Evolutionary conservation across 2,329 filamentous ascomycete species (phyloP), one percentile per base, ranked within the genome.

Genomic region (Aspergillus aculeatus): DNA sequence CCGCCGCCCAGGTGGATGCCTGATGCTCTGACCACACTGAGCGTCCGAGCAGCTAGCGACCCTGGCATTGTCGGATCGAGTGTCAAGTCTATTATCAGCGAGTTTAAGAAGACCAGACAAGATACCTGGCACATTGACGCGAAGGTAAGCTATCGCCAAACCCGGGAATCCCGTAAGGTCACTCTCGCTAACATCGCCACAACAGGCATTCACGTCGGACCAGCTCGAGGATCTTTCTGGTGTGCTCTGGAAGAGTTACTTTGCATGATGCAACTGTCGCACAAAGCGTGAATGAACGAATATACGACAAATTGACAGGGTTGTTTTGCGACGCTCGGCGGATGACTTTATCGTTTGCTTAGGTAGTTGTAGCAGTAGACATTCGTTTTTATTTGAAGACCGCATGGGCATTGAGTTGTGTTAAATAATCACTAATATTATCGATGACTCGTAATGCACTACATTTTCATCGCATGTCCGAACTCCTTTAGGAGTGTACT

Each of bases 191-290:
- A 64, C 52, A 35, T 48, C 6, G 11, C n/a, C 4, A 19, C 4
- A 54, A 44, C 56, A 92, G 86, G 86, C 84, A 61, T 99, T 99
- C 73, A 92, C 92, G 26, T 80, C 89, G 31, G 95, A 98, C 68
- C 94, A 99, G 72, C 81, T 99, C 11, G 95, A 98, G 75, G 94
- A 98, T 72, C 77, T 99, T 60, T 93, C 97, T 70, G 95, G 95
- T 55, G 96, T 99, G 51, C 81, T 99, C 55, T 99, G 95, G 95
- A 99, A 99, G 88, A 98, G 94, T 76, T 99, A 99, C 75, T 99
- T 99, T 81, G 96, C 93, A 47, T 96, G 80, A 50, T 47, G 9
- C 11, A 24, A 7, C 31, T 16, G 58, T 47, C 5, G 49, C 12
- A 38, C 19, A 44, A 24, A 29, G 38, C 23, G 23, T 38, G 23